Conservation (phyloP, 2,329 filamentous ascomycete genomes). For the Diaporthe sp. region DNA sequence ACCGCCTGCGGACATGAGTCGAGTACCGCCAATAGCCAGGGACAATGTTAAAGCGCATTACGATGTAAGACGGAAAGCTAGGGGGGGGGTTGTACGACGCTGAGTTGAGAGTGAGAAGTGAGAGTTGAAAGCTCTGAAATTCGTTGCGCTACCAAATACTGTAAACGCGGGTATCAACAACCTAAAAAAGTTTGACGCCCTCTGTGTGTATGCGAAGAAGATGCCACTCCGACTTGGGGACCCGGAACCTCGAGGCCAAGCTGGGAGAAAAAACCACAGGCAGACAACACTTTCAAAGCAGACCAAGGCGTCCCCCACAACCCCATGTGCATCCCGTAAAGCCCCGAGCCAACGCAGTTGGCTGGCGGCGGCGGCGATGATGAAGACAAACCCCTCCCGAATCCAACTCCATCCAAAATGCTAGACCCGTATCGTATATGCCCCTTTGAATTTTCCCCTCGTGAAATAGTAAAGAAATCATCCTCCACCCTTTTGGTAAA, state of each 20-base stretch:
- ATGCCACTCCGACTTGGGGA: constrained; percentile 1
- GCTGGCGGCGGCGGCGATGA: constrained; percentile 2
- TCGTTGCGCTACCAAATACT: constrained; percentile 22
- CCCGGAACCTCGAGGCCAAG: too few species aligned
- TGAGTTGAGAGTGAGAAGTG: neutral
- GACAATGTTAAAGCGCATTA: neutral
- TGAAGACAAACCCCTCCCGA: neutral
- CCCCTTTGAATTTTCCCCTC: neutral
- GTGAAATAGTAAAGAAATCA: neutral
- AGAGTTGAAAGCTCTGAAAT: neutral
- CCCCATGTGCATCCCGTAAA: neutral
- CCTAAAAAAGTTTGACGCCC: constrained; percentile 29
- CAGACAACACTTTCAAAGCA: neutral
- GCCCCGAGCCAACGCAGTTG: neutral
- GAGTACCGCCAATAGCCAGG: neutral
- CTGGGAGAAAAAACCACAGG: neutral
- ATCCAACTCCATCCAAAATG: constrained; percentile 23
- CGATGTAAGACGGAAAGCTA: too few species aligned
- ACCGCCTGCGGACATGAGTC: constrained; percentile 13
- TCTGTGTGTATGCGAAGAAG: constrained; percentile 25
- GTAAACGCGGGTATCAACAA: constrained; percentile 33
- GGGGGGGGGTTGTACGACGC: too few species aligned
- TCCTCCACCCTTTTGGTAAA: neutral
- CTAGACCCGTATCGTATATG: constrained; percentile 21
- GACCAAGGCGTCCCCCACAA: neutral